Evolutionary conservation across 2,329 filamentous ascomycete genomes (phyloP), one percentile per base, ranked within the genome.

Genomic region (Talaromyces marneffei): DNA sequence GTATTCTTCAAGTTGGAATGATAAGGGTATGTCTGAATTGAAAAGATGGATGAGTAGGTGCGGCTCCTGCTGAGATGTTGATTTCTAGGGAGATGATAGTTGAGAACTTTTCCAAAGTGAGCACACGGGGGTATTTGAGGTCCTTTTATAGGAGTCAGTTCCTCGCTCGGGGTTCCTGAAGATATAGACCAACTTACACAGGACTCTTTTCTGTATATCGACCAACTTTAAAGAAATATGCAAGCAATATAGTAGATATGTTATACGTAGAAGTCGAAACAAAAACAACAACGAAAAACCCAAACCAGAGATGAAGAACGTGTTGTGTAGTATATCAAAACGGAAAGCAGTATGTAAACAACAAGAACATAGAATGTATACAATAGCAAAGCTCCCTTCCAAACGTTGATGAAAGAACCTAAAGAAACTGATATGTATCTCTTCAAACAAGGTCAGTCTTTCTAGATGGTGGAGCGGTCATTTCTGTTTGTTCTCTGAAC

Each of bases 401-500:
- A 52, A 52, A 20, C 48, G 29, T 52, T 52, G 16, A 33, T 18
- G 48, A 35, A 31, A 52, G 29, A 33, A 52, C 29, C 29, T 33
- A 35, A 25, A 39, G 7, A 44, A 16, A 35, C 40, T 5, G 35
- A 16, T 27, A 40, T 29, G 23, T 33, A 55, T 55, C 33, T 35
- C 33, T 37, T 40, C 52, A 37, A 37, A 33, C 31, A 55, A 55
- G 2, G 23, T 27, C 29, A 6, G 7, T 14, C 52, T 25, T 55
- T 27, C 35, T 40, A 55, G 12, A 25, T 59, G 35, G 46, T 42
- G 57, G 57, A 59, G 46, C 46, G 42, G 57, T 53, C 57, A 59
- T 59, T 42, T 59, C 46, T 59, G 57, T 59, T 59, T 59, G 57
- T 59, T 35, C 39, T 46, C 44, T 50, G 35, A 40, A 6, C 27